Conservation (phyloP, 2,329 filamentous ascomycete species). For the Nemania sp. region DNA sequence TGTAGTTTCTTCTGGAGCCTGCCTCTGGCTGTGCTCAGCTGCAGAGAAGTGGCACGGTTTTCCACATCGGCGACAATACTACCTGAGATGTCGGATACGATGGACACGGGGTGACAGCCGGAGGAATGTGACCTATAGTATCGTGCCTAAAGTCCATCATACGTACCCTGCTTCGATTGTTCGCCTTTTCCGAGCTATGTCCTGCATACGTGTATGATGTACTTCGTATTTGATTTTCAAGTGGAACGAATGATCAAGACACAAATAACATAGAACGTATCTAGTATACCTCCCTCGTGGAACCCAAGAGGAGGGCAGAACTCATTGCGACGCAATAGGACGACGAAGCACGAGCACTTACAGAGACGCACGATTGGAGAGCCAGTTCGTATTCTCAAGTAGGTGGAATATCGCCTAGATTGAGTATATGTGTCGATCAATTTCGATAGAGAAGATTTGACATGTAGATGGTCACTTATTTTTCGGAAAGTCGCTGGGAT, state of each 20-base stretch:
- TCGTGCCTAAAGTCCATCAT: not conserved
- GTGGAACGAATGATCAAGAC: too few species aligned
- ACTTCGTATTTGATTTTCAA: too few species aligned
- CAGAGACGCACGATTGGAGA: too few species aligned
- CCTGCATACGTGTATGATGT: too few species aligned
- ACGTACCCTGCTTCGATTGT: not conserved
- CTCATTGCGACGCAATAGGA: too few species aligned
- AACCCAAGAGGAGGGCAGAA: too few species aligned
- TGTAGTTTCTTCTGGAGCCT: conserved; percentile 22
- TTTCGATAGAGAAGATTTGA: not conserved
- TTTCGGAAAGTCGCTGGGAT: not conserved
- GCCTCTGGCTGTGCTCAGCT: not conserved
- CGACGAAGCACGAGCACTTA: too few species aligned
- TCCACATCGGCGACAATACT: conserved; percentile 9
- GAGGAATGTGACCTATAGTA: not conserved
- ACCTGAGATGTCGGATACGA: not conserved
- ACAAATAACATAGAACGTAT: too few species aligned
- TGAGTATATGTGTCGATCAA: not conserved
- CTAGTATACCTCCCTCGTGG: too few species aligned
- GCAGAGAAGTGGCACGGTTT: conserved; percentile 7
- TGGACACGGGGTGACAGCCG: not conserved
- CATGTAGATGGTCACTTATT: not conserved
- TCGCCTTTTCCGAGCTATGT: conserved; percentile 1
- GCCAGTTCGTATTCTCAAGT: too few species aligned
- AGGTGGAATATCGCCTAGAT: too few species aligned